Base-by-base conservation (phyloP, 768 basidiomycete genomes). In the Panus rudis region DNA sequence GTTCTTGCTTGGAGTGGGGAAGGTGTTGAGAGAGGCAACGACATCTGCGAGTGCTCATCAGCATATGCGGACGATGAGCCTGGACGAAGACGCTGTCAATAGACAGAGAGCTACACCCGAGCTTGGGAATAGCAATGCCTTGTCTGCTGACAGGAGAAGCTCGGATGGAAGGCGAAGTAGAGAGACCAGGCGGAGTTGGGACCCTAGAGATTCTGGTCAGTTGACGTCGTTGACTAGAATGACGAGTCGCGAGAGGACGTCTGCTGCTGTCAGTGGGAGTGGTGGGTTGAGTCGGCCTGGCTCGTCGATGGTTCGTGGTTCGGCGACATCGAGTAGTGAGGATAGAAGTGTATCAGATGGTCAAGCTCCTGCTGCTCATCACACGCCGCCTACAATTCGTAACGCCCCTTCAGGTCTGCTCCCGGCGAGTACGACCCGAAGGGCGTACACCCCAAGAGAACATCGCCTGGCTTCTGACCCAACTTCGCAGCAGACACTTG, bases 1-100 rank as follows among this genome's bases (percentile, higher is more conserved):
- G 31, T 76, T 91, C 46, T 61, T 91, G 50, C 64, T 90, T n/a
- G 81, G 83, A 24, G 70, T 84, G 5, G 86, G 89, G 24, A 76
- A 75, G 58, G 69, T 83, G 10, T 58, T 89, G 46, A 71, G 78
- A 46, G 87, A 89, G 41, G 59, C 70, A 19, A 62, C 63, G 22
- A 44, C 62, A 39, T 32, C 62, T 33, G 54, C 59, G 43, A 55
- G 59, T 10, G 65, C 62, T 17, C 65, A 65, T 38, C 56, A 69
- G 31, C 76, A 79, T 60, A 61, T 61, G 25, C 61, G 77, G 46
- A 75, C 74, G 37, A 59, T 70, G 27, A 82, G 79, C 59, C 52
- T 81, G 28, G 75, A 75, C 46, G 76, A 77, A 16, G 78, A 76
- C 23, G 28, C 10, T 10, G 55, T 58, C 10, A 42, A 64, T 24